phyloP scores from a whole-genome alignment of 441 rosid genomes.

The Rhodomyrtus psidioides region DNA sequence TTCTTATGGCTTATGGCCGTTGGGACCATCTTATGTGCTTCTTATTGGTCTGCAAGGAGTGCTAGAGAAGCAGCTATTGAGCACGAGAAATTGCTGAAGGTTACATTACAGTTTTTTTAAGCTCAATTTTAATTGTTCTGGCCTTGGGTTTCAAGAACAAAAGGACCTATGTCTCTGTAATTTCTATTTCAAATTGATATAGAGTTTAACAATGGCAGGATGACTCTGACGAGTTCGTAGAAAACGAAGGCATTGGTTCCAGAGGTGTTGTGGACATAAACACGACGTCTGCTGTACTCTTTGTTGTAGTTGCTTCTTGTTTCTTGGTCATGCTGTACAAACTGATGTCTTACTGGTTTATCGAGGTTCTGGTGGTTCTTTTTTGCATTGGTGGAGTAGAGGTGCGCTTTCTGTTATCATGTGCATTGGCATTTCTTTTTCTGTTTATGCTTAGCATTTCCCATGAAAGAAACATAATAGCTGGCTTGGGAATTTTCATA shows the following conservation, averaged over 20 bases:
- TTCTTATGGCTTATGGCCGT: slow-evolving; percentile 72
- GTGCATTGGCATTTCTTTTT: background rate
- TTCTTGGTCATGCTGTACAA: slow-evolving; percentile 67
- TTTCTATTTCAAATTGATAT: background rate
- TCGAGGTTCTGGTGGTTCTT: slow-evolving; percentile 57
- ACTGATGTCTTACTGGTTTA: slow-evolving; percentile 59
- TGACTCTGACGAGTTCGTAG: slow-evolving; percentile 32
- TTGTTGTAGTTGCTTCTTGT: slow-evolving; percentile 57
- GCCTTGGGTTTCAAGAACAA: background rate
- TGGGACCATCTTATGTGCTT: slow-evolving; percentile 49
- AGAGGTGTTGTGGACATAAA: slow-evolving; percentile 48
- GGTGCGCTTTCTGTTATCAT: slow-evolving; percentile 17
- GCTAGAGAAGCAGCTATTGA: slow-evolving; percentile 53
- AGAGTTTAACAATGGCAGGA: slow-evolving; percentile 27
- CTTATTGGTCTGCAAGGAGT: slow-evolving; percentile 64
- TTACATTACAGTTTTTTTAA: slow-evolving; percentile 3
- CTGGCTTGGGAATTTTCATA: background rate
- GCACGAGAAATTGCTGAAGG: slow-evolving; percentile 55
- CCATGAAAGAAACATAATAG: background rate
- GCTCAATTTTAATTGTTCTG: background rate
- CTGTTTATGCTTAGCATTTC: background rate
- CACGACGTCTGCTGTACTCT: slow-evolving; percentile 40
- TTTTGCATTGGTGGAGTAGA: slow-evolving; percentile 66
- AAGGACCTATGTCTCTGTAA: background rate
- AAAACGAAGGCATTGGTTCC: slow-evolving; percentile 29